Evolutionary conservation across 2,329 filamentous ascomycete genomes (phyloP).

Genomic region (Scedosporium minutisporum): DNA sequence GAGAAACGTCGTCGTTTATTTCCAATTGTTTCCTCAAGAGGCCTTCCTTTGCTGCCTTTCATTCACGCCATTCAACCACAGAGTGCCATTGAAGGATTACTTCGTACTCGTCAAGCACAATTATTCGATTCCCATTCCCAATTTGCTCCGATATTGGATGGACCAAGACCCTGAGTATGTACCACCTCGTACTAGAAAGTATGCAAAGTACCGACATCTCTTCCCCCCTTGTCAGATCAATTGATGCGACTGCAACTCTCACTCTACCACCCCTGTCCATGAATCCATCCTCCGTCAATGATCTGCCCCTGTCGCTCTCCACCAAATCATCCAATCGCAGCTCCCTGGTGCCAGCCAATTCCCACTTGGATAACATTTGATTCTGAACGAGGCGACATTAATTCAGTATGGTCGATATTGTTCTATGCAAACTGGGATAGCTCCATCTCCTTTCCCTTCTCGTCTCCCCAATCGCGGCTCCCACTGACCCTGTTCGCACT

Average conservation of each 20-base stretch:
- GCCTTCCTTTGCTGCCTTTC: too few relatives aligned
- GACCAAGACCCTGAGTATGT: too few relatives aligned
- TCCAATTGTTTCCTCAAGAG: too few relatives aligned
- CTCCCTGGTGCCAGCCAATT: background rate
- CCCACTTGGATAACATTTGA: background rate
- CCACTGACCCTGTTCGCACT: background rate
- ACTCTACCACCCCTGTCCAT: background rate
- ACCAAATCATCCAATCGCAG: background rate
- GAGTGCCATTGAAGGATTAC: too few relatives aligned
- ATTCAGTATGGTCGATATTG: background rate
- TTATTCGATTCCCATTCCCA: too few relatives aligned
- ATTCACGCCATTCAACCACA: too few relatives aligned
- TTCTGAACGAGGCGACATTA: background rate
- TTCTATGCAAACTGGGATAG: background rate
- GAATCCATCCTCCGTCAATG: background rate
- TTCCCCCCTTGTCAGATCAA: background rate
- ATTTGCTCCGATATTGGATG: too few relatives aligned
- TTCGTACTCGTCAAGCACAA: too few relatives aligned
- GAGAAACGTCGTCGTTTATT: too few relatives aligned
- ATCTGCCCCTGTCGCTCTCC: background rate
- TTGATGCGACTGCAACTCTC: background rate
- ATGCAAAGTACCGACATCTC: background rate
- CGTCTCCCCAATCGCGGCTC: constrained; percentile 2
- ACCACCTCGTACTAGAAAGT: too few relatives aligned
- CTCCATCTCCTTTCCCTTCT: background rate